These are phyloP conservation scores for Pyricularia pennisetigena DNA, from an alignment of 2,329 filamentous ascomycete genomes.

Conservation along the genomic window DNA sequence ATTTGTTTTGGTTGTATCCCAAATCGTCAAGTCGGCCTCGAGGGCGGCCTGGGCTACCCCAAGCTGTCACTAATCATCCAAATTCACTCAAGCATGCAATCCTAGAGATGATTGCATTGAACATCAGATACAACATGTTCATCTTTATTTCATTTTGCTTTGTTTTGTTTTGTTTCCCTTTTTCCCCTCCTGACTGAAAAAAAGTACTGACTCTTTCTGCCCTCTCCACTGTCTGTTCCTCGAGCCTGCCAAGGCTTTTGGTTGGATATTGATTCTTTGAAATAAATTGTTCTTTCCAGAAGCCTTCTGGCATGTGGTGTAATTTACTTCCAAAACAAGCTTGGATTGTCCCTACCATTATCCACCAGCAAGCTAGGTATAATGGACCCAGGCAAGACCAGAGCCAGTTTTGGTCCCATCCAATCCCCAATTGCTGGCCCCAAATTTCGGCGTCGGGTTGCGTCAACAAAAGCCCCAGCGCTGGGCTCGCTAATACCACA, in stretches of 20 bases:
- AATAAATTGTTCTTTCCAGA: neutral
- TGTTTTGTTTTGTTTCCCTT: neutral
- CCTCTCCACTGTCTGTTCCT: neutral
- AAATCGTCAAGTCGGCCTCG: neutral
- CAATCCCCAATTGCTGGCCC: neutral
- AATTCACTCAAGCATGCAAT: neutral
- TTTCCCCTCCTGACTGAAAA: neutral
- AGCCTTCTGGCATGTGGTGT: neutral
- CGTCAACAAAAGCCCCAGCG: neutral
- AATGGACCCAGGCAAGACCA: neutral
- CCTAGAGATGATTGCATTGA: neutral
- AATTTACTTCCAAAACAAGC: slow-evolving; percentile 1
- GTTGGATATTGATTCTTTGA: neutral
- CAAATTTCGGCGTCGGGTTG: neutral
- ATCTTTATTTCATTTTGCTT: neutral
- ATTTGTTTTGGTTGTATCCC: neutral
- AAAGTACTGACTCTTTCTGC: neutral
- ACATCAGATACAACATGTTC: neutral
- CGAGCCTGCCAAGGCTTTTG: neutral
- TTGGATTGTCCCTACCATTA: neutral
- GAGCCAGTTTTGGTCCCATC: neutral
- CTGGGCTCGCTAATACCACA: neutral
- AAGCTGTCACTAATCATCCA: neutral
- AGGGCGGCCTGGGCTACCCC: neutral
- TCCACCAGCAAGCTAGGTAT: neutral